These are phyloP conservation scores for Fusarium torulosum DNA, from an alignment of 2,329 filamentous ascomycete species.

Conservation along the genomic window DNA sequence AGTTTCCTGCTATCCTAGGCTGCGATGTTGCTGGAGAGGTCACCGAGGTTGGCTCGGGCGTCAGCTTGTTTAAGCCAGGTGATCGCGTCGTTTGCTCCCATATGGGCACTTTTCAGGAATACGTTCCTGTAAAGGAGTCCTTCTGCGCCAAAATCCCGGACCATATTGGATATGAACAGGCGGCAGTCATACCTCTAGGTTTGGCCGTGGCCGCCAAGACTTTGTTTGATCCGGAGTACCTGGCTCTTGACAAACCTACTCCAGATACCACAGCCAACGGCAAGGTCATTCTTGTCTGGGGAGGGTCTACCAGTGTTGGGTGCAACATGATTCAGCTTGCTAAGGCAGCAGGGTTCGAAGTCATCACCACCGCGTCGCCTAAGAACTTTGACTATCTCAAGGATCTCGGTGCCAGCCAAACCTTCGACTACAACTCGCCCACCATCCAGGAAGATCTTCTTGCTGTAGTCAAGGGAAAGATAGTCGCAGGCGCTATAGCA, in stretches of 20 bases:
- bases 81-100: conserved; percentile 2
- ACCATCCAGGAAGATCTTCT: conserved; percentile 6
- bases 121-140: conserved; percentile 10
- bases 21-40: conserved; percentile 18
- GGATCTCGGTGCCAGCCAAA: conserved; percentile 16
- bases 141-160: conserved; percentile 1
- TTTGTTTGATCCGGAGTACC: conserved; percentile 20
- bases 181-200: conserved; percentile 15
- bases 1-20: conserved; percentile 20
- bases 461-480: not conserved
- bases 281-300: conserved; percentile 14
- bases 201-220: conserved; percentile 20
- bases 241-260: conserved; percentile 11
- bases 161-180: not conserved
- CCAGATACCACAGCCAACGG: not conserved
- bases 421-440: conserved; percentile 5
- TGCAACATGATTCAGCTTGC: conserved; percentile 20
- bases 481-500: conserved; percentile 12
- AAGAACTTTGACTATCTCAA: conserved; percentile 26
- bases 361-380: conserved; percentile 14
- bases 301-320: conserved; percentile 25
- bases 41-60: not conserved
- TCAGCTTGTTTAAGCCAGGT: conserved; percentile 10
- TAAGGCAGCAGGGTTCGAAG: conserved; percentile 20
- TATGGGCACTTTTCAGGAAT: conserved; percentile 17